Evolutionary conservation across 805 yeast genomes (phyloP).

Genomic region (Pichia cabralensis): DNA sequence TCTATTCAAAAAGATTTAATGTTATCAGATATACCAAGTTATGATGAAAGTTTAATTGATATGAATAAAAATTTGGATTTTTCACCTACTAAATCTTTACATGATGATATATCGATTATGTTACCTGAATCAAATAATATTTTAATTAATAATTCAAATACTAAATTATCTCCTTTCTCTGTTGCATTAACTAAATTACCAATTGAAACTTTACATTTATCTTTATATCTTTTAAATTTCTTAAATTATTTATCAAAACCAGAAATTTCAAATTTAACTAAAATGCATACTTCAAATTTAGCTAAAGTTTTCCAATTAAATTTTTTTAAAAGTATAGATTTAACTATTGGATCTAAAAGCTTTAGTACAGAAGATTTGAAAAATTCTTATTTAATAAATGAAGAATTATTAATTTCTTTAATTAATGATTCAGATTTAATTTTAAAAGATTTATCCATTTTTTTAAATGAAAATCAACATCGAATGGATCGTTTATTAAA

Average conservation of each 20-base stretch:
- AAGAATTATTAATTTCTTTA: constrained; percentile 3
- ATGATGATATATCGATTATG: too few relatives aligned
- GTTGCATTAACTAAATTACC: constrained; percentile 16
- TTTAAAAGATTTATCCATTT: constrained; percentile 4
- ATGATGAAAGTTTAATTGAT: constrained; percentile 2
- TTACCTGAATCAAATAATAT: too few relatives aligned
- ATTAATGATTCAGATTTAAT: constrained; percentile 2
- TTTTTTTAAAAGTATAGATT: constrained; percentile 26
- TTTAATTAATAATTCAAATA: too few relatives aligned
- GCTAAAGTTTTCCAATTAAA: constrained; percentile 31
- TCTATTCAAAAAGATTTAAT: neutral
- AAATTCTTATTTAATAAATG: constrained; percentile 4
- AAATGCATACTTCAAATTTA: constrained; percentile 28
- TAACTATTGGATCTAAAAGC: constrained; percentile 11
- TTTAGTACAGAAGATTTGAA: constrained; percentile 9
- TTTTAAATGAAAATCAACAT: neutral
- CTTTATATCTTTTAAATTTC: constrained; percentile 22
- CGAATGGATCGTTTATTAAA: too few relatives aligned
- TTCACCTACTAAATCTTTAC: constrained; percentile 1
- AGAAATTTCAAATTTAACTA: constrained; percentile 21
- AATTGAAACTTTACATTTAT: constrained; percentile 23
- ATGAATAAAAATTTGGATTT: neutral
- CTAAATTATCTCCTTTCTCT: constrained; percentile 6
- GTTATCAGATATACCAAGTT: constrained; percentile 5
- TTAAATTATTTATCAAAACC: constrained; percentile 18